Percentiles rank a stretch among this genome's conserved stretches.
Conservation (phyloP, 371 early-diverging fungal species). For the Mycotypha africana region DNA sequence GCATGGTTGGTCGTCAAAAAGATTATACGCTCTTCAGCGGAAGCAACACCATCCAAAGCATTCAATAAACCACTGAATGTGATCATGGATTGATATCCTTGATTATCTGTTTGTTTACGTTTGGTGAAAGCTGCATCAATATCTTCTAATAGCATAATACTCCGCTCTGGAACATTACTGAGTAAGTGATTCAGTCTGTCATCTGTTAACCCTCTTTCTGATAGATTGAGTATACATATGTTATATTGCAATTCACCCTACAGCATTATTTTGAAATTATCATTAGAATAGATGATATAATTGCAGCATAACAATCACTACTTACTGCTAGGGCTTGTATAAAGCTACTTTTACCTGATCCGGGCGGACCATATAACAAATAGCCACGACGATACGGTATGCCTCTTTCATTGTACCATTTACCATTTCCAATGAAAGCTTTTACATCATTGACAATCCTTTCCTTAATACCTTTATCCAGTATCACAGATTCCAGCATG, state of each 20-base stretch:
- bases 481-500: constrained; percentile 79
- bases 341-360: constrained; percentile 98
- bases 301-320: too few relatives aligned
- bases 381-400: constrained; percentile 98
- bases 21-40: constrained; percentile 95
- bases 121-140: constrained; percentile 97
- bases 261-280: not conserved
- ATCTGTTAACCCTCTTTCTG: constrained; percentile 93
- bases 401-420: constrained; percentile 94
- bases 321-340: constrained; percentile 93
- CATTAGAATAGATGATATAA: not conserved
- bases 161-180: constrained; percentile 91
- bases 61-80: constrained; percentile 99
- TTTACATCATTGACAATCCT: constrained; percentile 78
- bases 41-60: constrained; percentile 98
- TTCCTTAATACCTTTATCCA: constrained; percentile 76
- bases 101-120: constrained; percentile 51
- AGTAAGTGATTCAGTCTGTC: constrained; percentile 93
- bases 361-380: constrained; percentile 97
- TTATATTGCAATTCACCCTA: constrained; percentile 93
- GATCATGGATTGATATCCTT: constrained; percentile 89
- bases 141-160: constrained; percentile 97
- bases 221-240: constrained; percentile 93
- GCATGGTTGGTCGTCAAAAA: constrained; percentile 99
- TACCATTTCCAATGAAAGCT: constrained; percentile 81